Conservation (phyloP, 176 grass and related monocot species). For the Oryza meridionalis region DNA sequence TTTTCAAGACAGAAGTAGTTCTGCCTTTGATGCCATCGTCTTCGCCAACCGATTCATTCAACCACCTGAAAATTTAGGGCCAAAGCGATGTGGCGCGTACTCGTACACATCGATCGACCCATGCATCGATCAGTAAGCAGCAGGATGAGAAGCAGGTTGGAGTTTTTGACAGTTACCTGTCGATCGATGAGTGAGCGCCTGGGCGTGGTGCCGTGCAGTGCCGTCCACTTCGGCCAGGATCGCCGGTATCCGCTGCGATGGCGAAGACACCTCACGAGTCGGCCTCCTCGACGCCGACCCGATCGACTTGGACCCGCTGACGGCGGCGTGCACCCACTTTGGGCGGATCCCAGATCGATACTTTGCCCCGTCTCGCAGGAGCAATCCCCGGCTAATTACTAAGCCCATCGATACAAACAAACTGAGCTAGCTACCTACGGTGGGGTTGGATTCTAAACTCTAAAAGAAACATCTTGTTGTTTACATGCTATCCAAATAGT, state of each 20-base stretch:
- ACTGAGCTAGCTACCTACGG: neutral
- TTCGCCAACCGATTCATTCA: neutral
- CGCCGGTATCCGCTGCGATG: constrained; percentile 44
- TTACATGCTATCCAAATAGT: no score
- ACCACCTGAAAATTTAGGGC: neutral
- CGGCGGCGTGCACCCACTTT: constrained; percentile 32
- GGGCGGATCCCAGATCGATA: neutral
- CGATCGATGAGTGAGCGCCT: neutral
- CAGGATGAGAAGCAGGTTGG: neutral
- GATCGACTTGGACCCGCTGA: constrained; percentile 37
- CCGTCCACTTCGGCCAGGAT: constrained; percentile 36
- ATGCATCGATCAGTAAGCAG: neutral
- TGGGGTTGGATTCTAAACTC: no score
- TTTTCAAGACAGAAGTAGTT: no score
- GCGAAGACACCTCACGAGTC: constrained; percentile 32
- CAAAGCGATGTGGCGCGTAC: neutral
- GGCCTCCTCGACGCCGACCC: constrained; percentile 34
- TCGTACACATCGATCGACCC: neutral
- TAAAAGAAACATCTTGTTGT: no score
- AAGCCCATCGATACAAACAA: neutral
- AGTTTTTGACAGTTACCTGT: constrained; percentile 29
- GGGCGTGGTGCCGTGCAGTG: constrained; percentile 35
- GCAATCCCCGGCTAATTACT: neutral
- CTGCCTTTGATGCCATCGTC: neutral
- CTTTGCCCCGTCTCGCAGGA: neutral